Conservation (phyloP, 1,139 yeast genomes). For the Yamadazyma friedrichii region DNA sequence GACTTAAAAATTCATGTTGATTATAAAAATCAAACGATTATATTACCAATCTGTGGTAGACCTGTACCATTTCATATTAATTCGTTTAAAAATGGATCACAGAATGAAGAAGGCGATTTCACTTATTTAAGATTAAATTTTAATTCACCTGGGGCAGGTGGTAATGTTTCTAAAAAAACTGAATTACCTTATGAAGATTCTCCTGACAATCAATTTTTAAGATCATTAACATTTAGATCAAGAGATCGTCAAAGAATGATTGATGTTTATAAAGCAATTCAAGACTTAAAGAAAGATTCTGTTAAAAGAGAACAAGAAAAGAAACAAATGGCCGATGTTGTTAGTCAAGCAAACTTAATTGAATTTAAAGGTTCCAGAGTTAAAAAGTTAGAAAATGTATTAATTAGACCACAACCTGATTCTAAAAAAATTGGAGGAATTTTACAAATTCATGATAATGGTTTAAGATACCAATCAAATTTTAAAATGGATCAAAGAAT, state of each 20-base stretch:
- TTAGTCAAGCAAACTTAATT: slow-evolving; percentile 83
- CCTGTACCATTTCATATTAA: slow-evolving; percentile 98
- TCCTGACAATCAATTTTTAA: slow-evolving; percentile 79
- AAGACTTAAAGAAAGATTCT: slow-evolving; percentile 89
- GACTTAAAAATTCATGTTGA: slow-evolving; percentile 89
- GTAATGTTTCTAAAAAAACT: slow-evolving; percentile 62
- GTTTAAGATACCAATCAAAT: slow-evolving; percentile 87
- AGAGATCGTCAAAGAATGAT: slow-evolving; percentile 90
- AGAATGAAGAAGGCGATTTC: slow-evolving; percentile 94
- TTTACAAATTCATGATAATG: slow-evolving; percentile 91
- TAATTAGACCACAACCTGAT: slow-evolving; percentile 94
- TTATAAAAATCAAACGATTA: slow-evolving; percentile 80
- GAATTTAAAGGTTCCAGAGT: slow-evolving; percentile 81
- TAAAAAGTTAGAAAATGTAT: slow-evolving; percentile 82
- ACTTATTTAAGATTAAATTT: slow-evolving; percentile 88
- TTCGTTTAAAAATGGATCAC: slow-evolving; percentile 90
- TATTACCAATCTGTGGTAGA: slow-evolving; percentile 89
- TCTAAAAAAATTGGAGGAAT: slow-evolving; percentile 92
- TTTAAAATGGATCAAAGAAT: slow-evolving; percentile 81
- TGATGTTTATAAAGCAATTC: slow-evolving; percentile 85
- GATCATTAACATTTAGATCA: slow-evolving; percentile 86
- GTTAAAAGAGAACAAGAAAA: slow-evolving; percentile 88
- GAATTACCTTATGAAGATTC: slow-evolving; percentile 91
- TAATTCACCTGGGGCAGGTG: slow-evolving; percentile 89
- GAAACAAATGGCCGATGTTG: slow-evolving; percentile 92